Base-by-base conservation (phyloP, 2,329 filamentous ascomycete species). In the Talaromyces sp. region DNA sequence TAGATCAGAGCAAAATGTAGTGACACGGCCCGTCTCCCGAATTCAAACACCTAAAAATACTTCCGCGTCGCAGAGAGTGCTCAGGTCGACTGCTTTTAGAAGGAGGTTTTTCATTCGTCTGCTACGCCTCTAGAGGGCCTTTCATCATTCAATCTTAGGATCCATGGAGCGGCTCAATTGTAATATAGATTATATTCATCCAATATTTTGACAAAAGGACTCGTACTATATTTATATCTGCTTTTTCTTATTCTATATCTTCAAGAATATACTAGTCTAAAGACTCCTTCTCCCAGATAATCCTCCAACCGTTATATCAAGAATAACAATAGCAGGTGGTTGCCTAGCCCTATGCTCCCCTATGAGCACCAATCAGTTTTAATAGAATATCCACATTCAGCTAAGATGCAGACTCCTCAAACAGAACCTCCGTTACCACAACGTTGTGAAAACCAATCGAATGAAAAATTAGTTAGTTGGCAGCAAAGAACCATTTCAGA, bases 401-500 rank as follows among this genome's bases (percentile, higher is more conserved):
- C 33, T 56, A n/a, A 22, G 52, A 56, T 37, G 52, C 27, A 56
- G 52, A 56, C 37, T 56, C 52, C 52, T 56, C 52, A 33, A 56
- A 56, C 24, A 31, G 52, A 56, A 56, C 33, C n/a, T 56, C 52
- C 22, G 52, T 56, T n/a, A 56, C 33, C 16, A 56, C 52, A n/a
- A 56, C 52, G 22, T 56, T 56, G 52, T 56, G 33, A 33, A 56
- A 56, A 39, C 33, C 33, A 31, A 56, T 37, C 22, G 52, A 56
- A 33, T 33, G 33, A 39, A 56, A 31, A 37, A 16, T 56, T 56
- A 31, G 33, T 56, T 37, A n/a, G 37, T 56, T 56, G 8, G 31
- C 52, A 49, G 45, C 24, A 24, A 49, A 49, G n/a, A 49, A 22
- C 45, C 22, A 10, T 24, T 49, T 49, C 45, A 49, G 45, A 1